Base-by-base conservation (phyloP, 306 rosid species). In the Begonia peltatifolia region DNA sequence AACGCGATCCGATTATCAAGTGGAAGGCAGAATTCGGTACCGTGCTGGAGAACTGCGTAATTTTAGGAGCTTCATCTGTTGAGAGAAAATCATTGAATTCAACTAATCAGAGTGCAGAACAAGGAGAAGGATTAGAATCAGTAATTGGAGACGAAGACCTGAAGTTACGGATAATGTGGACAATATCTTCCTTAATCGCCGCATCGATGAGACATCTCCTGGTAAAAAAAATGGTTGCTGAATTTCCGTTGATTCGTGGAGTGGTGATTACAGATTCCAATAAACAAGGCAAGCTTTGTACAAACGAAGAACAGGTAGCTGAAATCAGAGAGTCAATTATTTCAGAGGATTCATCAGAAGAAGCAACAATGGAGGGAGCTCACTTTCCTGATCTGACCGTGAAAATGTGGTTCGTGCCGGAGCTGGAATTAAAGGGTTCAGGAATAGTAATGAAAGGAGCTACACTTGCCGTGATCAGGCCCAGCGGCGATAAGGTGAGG, bases 141-240 rank as follows among this genome's bases (percentile, higher is more conserved):
- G 16, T 23, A 6, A 42, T 71, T 17, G 47, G 42, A 23, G 76
- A 61, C n/a, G 71, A 60, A 14, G 76, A 61, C 36, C 56, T 71
- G 2, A 65, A 71, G 30, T 12, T 12, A 15, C 35, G 68, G 23
- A 61, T 71, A 4, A 50, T 65, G 1, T 65, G 68, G 76, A 66
- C 65, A 54, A 66, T 65, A 23, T 65, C 72, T 10, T 56, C 63
- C 46, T 35, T 76, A 48, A 68, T 68, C 49, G 68, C 74, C 5
- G 81, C 81, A 13, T 71, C 77, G 18, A 63, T 68, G 58, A 68
- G 74, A 65, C 81, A 63, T 38, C 65, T 43, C 36, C 12, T 71
- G 69, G n/a, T 68, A 55, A 75, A 64, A 54, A 63, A 63, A 49
- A 50, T 64, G 54, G 61, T 76, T 0, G 16, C 30, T 12, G 41